A percentile compares a stretch with the other conserved stretches of the same genome.
phyloP scores from a whole-genome alignment of 2,329 filamentous ascomycete genomes.

The Trichoderma atroviride region DNA sequence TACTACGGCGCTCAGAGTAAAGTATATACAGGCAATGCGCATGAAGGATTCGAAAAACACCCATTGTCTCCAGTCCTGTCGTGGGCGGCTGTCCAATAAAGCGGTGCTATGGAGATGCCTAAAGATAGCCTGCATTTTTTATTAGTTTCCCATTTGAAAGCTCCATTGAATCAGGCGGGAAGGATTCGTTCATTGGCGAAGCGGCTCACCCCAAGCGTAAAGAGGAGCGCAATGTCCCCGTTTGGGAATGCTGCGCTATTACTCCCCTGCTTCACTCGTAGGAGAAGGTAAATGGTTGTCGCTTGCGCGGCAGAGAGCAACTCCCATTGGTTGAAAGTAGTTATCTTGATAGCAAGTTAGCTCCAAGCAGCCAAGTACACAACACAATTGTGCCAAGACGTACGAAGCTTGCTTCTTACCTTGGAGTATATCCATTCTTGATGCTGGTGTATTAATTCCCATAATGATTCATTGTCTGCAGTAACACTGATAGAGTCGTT shows the following conservation, averaged over 20 bases:
- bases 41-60: slow-evolving; percentile 16
- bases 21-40: slow-evolving; percentile 13
- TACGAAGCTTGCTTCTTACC: background rate
- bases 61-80: slow-evolving; percentile 8
- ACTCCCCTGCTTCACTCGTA: slow-evolving; percentile 7
- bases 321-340: background rate
- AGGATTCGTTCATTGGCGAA: no score
- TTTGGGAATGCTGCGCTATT: slow-evolving; percentile 8
- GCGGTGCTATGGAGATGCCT: background rate
- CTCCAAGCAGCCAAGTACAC: background rate
- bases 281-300: slow-evolving; percentile 4
- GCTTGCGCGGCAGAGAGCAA: slow-evolving; percentile 15
- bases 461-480: background rate
- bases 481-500: background rate
- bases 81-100: background rate
- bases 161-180: no score
- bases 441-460: slow-evolving; percentile 20
- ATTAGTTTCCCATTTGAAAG: background rate
- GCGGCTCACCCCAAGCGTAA: slow-evolving; percentile 13
- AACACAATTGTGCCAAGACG: background rate
- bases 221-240: slow-evolving; percentile 23
- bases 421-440: slow-evolving; percentile 24
- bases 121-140: background rate
- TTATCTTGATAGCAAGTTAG: background rate
- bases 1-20: background rate